Evolutionary conservation across 495 filamentous ascomycete genomes (phyloP), one percentile per base, ranked within the genome.

Genomic region (Pseudoneurospora amorphoporcata): DNA sequence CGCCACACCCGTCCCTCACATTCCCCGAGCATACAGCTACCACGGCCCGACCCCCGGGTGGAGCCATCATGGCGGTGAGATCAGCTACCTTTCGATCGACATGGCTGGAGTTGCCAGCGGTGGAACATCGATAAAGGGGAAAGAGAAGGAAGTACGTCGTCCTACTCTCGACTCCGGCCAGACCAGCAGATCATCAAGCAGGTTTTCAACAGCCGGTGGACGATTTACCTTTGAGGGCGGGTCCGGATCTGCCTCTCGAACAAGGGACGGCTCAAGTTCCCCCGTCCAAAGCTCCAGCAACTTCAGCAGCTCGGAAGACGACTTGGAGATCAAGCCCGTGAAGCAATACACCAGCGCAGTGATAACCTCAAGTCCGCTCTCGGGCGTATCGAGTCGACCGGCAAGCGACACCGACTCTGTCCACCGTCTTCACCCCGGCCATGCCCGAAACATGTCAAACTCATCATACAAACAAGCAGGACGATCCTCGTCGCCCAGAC

Each of bases 11-110:
- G 70, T 83, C 41, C 81, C 82, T 14, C 80, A 79, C 2, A 68
- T 85, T 35, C 83, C 83, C 17, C 81, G 81, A 19, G 78, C 77
- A 35, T 83, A 85, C 73, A 84, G 83, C 73, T 83, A 82, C 75
- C 78, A 75, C 72, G 81, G 79, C 76, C 75, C 81, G 73, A 76
- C 79, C 19, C 72, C 78, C 16, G 76, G 77, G 4, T 80, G 82
- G 79, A 72, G 69, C 37, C 70, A 70, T 40, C 71, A 72, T 35
- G 68, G 61, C 32, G 68, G 74, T 23, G 75, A 81, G 39, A 68
- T 76, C 47, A 73, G 42, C 45, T 76, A 78, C 71, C 73, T 58
- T 61, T 71, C 74, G 29, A 58, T 77, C 37, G 79, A 76, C 32
- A 37, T 39, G 32, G 53, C 53, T 35, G 53, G 53, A 17, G 53